These are phyloP conservation scores for Talaromyces ruber DNA, from an alignment of 495 filamentous ascomycete species.

Conservation along the genomic window DNA sequence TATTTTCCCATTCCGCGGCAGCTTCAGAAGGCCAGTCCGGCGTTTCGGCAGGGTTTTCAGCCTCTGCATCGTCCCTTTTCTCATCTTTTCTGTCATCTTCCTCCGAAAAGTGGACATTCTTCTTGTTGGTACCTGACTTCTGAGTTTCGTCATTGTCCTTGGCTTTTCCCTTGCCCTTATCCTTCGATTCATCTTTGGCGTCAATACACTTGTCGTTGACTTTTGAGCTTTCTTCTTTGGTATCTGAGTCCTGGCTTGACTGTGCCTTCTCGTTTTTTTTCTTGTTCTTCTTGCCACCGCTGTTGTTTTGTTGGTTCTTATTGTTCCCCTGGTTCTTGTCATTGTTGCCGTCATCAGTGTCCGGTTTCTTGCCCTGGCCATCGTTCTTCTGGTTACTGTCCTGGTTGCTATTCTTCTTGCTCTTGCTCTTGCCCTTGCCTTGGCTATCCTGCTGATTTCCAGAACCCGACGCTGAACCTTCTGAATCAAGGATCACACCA, in stretches of 20 bases:
- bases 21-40: not conserved
- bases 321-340: not conserved
- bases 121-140: not conserved
- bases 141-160: not conserved
- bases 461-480: not conserved
- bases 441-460: not conserved
- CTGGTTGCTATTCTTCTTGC: not conserved
- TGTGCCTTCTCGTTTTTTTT: not conserved
- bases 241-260: not conserved
- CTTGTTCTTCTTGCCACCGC: not conserved
- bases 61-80: not conserved
- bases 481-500: not conserved
- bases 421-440: not conserved
- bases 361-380: not conserved
- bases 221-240: not conserved
- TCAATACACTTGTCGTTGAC: not conserved
- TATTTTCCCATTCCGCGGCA: not conserved
- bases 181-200: not conserved
- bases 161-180: not conserved
- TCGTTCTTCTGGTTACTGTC: not conserved
- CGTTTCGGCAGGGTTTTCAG: not conserved
- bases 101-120: not conserved
- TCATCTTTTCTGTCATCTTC: not conserved
- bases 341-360: no score
- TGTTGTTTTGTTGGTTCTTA: not conserved